phyloP scores from a whole-genome alignment of 1,139 yeast species.

The Nakaseomyces kungkrabaensis region DNA sequence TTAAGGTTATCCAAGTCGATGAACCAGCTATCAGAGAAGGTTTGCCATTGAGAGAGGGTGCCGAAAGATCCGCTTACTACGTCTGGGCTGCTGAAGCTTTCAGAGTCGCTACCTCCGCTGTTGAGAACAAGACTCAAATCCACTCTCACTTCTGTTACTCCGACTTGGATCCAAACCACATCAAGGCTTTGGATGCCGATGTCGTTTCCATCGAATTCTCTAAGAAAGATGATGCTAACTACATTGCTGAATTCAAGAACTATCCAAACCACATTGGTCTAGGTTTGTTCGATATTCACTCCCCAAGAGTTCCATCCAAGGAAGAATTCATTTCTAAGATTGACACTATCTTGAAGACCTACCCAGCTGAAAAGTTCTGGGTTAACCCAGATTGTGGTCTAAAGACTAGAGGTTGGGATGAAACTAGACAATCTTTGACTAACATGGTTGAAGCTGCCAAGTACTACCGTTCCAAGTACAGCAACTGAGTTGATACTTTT shows the following conservation, averaged over 20 bases:
- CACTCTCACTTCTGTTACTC: conserved; percentile 99
- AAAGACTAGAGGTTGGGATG: conserved; percentile 95
- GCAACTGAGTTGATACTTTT: conserved; percentile 1
- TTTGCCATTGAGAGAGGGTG: conserved; percentile 97
- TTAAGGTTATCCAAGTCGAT: conserved; percentile 95
- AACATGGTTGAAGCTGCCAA: conserved; percentile 99
- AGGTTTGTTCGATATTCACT: conserved; percentile 97
- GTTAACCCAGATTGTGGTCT: conserved; percentile 99
- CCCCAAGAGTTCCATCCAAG: conserved; percentile 98
- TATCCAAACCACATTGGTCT: conserved; percentile 99
- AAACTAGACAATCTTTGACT: conserved; percentile 77
- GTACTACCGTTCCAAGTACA: conserved; percentile 67
- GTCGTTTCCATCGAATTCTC: conserved; percentile 98
- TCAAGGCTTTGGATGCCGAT: conserved; percentile 98
- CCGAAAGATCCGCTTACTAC: conserved; percentile 92
- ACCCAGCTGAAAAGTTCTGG: conserved; percentile 98
- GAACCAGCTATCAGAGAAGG: conserved; percentile 99
- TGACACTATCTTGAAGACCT: conserved; percentile 87
- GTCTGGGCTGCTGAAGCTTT: conserved; percentile 99
- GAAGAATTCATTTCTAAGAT: conserved; percentile 92
- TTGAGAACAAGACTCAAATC: conserved; percentile 87
- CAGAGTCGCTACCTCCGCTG: conserved; percentile 99
- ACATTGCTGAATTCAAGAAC: conserved; percentile 93
- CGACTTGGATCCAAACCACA: conserved; percentile 98
- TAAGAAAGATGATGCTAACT: conserved; percentile 97